Percentiles rank a stretch among this genome's conserved stretches.
phyloP scores from a whole-genome alignment of 495 filamentous ascomycete genomes.

The Talaromyces trachyspermus region DNA sequence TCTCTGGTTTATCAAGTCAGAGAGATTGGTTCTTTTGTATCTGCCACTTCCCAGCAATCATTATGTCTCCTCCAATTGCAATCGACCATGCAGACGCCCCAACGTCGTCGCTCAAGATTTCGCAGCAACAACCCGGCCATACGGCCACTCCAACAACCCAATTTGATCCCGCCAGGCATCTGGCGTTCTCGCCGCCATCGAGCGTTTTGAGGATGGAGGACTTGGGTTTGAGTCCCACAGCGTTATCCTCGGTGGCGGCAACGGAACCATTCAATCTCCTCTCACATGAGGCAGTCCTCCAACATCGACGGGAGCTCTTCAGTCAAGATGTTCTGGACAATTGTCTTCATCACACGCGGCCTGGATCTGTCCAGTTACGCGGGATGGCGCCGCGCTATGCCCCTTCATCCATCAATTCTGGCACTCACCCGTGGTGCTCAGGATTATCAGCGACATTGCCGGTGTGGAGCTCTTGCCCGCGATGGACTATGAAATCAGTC shows the following conservation, averaged over 20 bases:
- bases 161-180: conserved; percentile 47
- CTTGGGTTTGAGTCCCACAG: conserved; percentile 44
- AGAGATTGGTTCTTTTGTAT: no score
- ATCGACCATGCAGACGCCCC: no score
- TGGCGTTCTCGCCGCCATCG: conserved; percentile 36
- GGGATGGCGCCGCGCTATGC: conserved; percentile 57
- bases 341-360: no score
- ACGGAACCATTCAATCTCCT: conserved; percentile 66
- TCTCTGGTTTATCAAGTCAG: no score
- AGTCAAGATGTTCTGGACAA: conserved; percentile 51
- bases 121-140: no score
- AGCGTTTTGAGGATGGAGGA: conserved; percentile 48
- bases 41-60: no score
- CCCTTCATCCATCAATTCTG: conserved; percentile 65
- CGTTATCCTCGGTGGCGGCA: conserved; percentile 58
- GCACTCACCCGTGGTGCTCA: conserved; percentile 55
- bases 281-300: conserved; percentile 51
- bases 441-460: conserved; percentile 59
- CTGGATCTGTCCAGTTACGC: no score
- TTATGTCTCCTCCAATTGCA: no score
- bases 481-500: conserved; percentile 65
- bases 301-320: conserved; percentile 60
- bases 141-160: no score
- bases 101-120: no score
- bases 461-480: conserved; percentile 60